Conservation (phyloP, 257 asterid species). For the Nicotiana tabacum region DNA sequence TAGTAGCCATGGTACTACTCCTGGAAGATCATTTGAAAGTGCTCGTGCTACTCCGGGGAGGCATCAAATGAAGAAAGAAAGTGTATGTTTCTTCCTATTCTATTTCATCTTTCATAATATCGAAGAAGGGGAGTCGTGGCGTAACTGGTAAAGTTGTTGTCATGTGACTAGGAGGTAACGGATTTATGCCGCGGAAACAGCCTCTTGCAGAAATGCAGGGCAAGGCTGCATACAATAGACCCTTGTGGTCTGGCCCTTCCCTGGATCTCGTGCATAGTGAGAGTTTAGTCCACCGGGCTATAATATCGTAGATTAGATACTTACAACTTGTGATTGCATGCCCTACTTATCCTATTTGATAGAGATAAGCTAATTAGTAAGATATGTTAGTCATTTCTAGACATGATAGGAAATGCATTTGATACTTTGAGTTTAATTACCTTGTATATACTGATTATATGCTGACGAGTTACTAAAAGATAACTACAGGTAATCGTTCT, state of each 20-base stretch:
- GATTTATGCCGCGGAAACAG: no score
- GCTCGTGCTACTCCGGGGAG: conserved; percentile 29
- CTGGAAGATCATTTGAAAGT: conserved; percentile 31
- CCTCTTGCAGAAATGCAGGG: no score
- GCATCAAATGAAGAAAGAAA: conserved; percentile 30
- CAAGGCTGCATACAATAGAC: no score
- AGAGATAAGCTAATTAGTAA: background rate
- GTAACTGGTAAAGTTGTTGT: no score
- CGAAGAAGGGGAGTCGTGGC: no score
- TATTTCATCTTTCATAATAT: background rate
- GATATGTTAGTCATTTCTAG: no score
- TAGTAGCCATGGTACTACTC: conserved; percentile 40
- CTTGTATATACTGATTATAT: background rate
- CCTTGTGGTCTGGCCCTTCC: no score
- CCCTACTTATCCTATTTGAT: background rate
- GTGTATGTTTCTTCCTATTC: conserved; percentile 40
- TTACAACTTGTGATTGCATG: background rate
- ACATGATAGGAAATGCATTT: background rate
- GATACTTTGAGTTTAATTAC: background rate
- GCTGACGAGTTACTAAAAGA: background rate
- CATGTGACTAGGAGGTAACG: no score
- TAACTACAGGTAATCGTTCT: background rate
- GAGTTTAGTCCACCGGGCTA: no score
- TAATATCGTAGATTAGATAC: background rate
- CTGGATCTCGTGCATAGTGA: no score